Evolutionary conservation across 345 rosid species (phyloP), one percentile per base, ranked within the genome.

Genomic region (Populus nigra): DNA sequence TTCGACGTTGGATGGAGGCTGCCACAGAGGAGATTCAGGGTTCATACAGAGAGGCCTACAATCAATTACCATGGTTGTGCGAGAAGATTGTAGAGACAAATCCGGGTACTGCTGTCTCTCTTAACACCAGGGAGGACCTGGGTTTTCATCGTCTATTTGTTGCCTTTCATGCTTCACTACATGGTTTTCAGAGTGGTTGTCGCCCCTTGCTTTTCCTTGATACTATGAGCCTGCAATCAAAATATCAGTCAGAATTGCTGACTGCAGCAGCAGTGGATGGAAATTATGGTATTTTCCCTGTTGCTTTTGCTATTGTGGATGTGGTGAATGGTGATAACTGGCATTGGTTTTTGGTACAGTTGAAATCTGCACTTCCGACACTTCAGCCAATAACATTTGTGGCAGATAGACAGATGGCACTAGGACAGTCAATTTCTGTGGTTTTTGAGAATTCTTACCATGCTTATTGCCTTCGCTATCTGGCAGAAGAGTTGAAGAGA

Each of bases 191-290:
- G 80, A 81, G 61, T 67, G 83, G 77, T 15, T 81, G 83, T 22
- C 80, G 80, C 18, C 83, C 83, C 41, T 57, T 81, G 25, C 43
- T 81, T 68, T 76, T 81, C 55, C 83, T 81, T 68, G 83, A 81
- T 55, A 25, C 79, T 13, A 45, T 76, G 25, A 27, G 61, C 22
- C 23, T 81, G 47, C 73, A 72, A 33, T 76, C 80, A 5, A 76
- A 81, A 36, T 66, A 81, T 68, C 83, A 72, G 39, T 72, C 77
- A 8, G 83, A 81, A 47, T 41, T 81, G 73, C 76, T 81, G 50
- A 81, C 79, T 43, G 83, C 83, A 43, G 77, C 83, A 17, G 80
- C 80, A 57, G 68, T 81, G 22, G 83, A 81, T 72, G 83, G 83
- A 59, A 76, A 81, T 29, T 75, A 76, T 65, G 77, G 77, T 16